Percentiles rank a stretch among this genome's conserved stretches.
Evolutionary conservation across 2,329 filamentous ascomycete species (phyloP).

Genomic region (Cordyceps militaris): DNA sequence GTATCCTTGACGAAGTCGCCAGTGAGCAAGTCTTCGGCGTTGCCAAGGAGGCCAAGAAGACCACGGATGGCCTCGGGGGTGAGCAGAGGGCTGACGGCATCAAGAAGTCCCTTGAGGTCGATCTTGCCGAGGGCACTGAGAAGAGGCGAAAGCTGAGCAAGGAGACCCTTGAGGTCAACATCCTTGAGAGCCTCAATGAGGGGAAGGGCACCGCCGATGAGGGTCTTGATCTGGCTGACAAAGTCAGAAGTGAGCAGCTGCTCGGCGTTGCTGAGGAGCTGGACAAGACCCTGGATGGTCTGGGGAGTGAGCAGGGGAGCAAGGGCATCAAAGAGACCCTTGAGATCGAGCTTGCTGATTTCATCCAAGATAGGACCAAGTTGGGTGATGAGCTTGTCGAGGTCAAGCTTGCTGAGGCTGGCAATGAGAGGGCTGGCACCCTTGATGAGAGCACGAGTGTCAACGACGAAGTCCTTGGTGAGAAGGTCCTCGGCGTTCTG

Average conservation of each 20-base stretch:
- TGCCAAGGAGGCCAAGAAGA: conserved; percentile 28
- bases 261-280: conserved; percentile 25
- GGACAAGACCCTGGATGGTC: conserved; percentile 25
- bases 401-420: conserved; percentile 13
- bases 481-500: conserved; percentile 26
- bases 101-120: conserved; percentile 28
- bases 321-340: conserved; percentile 22
- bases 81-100: conserved; percentile 28
- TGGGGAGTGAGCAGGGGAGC: conserved; percentile 23
- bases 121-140: conserved; percentile 26
- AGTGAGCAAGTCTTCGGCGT: conserved; percentile 32
- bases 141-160: conserved; percentile 24
- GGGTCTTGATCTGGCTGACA: conserved; percentile 22
- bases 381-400: conserved; percentile 15
- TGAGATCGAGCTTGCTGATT: conserved; percentile 25
- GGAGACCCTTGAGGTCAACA: conserved; percentile 20
- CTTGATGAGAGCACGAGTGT: conserved; percentile 22
- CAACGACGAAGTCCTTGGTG: conserved; percentile 21
- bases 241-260: conserved; percentile 22
- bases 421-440: conserved; percentile 25
- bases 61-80: conserved; percentile 28
- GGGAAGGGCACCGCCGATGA: conserved; percentile 22
- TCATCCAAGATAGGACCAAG: conserved; percentile 20
- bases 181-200: conserved; percentile 14
- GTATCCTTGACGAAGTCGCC: conserved; percentile 35